These are phyloP conservation scores for Buddleja alternifolia DNA, from an alignment of 257 asterid genomes.

Conservation along the genomic window DNA sequence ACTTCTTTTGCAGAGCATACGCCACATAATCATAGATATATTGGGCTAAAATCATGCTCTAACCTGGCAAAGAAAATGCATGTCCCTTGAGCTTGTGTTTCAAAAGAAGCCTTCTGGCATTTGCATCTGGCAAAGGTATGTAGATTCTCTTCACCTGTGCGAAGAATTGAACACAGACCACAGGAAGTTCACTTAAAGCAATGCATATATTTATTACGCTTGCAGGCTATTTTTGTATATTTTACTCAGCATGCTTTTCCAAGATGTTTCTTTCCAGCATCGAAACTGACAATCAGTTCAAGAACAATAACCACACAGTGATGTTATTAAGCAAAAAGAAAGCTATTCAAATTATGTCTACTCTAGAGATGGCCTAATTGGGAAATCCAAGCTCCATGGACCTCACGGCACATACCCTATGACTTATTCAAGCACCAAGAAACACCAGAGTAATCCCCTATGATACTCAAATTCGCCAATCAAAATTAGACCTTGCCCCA, in stretches of 20 bases:
- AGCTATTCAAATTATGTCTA: not conserved
- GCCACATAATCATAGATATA: not conserved
- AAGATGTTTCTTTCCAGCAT: constrained; percentile 18
- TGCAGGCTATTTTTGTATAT: constrained; percentile 7
- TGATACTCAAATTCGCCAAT: not conserved
- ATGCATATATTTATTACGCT: constrained; percentile 20
- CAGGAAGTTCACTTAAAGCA: constrained; percentile 14
- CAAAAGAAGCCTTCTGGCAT: constrained; percentile 79
- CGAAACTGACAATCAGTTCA: not conserved
- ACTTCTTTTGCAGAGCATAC: constrained; percentile 11
- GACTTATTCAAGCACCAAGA: constrained; percentile 16
- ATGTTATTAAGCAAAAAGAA: not conserved
- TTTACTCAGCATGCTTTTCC: constrained; percentile 5
- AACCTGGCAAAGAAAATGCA: constrained; percentile 89
- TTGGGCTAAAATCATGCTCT: constrained; percentile 32
- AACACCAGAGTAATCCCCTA: constrained; percentile 4
- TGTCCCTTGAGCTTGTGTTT: constrained; percentile 89
- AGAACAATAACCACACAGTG: constrained; percentile 9
- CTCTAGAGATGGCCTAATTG: not conserved
- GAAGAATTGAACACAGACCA: constrained; percentile 18
- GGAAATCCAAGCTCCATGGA: constrained; percentile 19
- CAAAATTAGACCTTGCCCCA: constrained; percentile 2
- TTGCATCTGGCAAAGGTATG: constrained; percentile 92
- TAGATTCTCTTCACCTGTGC: constrained; percentile 94
- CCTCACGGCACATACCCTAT: not conserved